These are phyloP conservation scores for Citrullus colocynthis DNA, from an alignment of 306 rosid genomes.

Conservation along the genomic window DNA sequence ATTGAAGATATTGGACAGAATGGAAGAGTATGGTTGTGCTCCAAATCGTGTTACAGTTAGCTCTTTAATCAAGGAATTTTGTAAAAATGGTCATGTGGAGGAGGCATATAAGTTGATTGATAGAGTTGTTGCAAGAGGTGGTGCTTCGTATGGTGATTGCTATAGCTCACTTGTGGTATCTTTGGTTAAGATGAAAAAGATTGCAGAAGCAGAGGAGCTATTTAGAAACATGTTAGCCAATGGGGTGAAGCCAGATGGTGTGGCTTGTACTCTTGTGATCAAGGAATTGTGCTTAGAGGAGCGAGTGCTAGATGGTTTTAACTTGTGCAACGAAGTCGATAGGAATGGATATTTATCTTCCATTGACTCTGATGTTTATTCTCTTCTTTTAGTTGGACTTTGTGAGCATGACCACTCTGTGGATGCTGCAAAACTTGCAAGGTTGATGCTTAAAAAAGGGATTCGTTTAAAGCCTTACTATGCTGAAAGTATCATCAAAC, in stretches of 20 bases:
- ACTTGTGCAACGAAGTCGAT: slow-evolving; percentile 48
- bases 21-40: slow-evolving; percentile 50
- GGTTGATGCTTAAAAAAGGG: slow-evolving; percentile 51
- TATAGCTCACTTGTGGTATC: slow-evolving; percentile 55
- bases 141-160: slow-evolving; percentile 47
- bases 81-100: slow-evolving; percentile 30
- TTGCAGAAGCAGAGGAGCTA: slow-evolving; percentile 56
- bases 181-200: slow-evolving; percentile 29
- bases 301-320: slow-evolving; percentile 39
- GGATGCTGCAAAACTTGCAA: slow-evolving; percentile 50
- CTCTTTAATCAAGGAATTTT: slow-evolving; percentile 36
- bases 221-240: slow-evolving; percentile 45
- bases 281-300: slow-evolving; percentile 47
- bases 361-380: slow-evolving; percentile 51
- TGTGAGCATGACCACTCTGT: slow-evolving; percentile 28
- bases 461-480: slow-evolving; percentile 31
- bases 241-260: slow-evolving; percentile 41
- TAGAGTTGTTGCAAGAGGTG: slow-evolving; percentile 31
- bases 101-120: slow-evolving; percentile 52
- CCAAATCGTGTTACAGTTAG: slow-evolving; percentile 58
- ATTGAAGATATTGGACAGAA: slow-evolving; percentile 44
- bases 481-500: slow-evolving; percentile 21
- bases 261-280: slow-evolving; percentile 50
- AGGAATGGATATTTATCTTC: slow-evolving; percentile 32
- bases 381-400: slow-evolving; percentile 49